Base-by-base conservation (phyloP, 139 green algal genomes). In the Chlamydomonas incerta region DNA sequence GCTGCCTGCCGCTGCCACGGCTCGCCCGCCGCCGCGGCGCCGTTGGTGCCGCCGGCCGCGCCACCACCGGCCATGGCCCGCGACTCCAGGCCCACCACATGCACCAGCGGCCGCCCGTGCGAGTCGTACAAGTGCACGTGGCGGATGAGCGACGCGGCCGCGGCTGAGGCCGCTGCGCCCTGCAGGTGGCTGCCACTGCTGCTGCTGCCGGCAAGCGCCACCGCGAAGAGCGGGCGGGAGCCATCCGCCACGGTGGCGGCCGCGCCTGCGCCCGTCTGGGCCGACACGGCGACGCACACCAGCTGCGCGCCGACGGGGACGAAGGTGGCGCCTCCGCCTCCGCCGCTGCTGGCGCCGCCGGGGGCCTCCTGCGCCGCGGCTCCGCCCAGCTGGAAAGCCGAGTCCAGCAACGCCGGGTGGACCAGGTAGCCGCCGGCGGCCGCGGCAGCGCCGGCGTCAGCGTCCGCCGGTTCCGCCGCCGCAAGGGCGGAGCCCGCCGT, bases 371-470 rank as follows among this genome's bases (percentile, higher is more conserved):
- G 41, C 41, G 87, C 55, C 10, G 41, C 41, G 41, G 80, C 91
- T 23, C 93, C 94, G 0, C 90, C 94, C 21, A 96, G 84, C 87
- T 96, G 95, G 46, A 93, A 91, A 24, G 87, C 81, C 58, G 74
- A 88, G 86, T 95, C 93, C 50, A 93, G 89, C 17, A 79, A 50
- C 0, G 90, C 82, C 0, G 93, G 93, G 37, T 93, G 90, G 11
- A 50, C 41, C 5, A 50, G 41, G 41, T 50, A 50, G 41, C 41
- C 41, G 41, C 41, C 41, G 6, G 41, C 41, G 41, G 41, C 41
- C 8, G 41, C 41, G 41, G 41, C 41, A 50, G 41, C 41, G 41
- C 41, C 41, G 41, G 82, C 57, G 10, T 31, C 47, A 2, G 41
- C 41, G 41, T 50, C 41, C 41, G 41, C 41, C 41, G 41, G 6